Evolutionary conservation across 805 yeast genomes (phyloP).

Genomic region (Saturnispora kantuleensis): DNA sequence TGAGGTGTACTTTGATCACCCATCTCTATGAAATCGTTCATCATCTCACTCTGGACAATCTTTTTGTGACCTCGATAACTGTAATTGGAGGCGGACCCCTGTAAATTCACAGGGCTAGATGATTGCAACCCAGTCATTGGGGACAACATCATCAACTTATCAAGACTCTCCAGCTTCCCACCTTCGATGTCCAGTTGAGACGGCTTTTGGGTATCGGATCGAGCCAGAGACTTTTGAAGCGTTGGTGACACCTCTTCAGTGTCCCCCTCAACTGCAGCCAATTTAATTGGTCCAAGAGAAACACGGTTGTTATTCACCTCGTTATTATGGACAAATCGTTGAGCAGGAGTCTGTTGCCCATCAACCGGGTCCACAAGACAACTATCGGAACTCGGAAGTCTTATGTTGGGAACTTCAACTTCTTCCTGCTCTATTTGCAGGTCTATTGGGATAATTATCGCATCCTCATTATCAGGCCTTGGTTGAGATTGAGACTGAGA

Average conservation of each 20-base stretch:
- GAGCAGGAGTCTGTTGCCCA: background rate
- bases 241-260: constrained; percentile 8
- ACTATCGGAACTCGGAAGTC: constrained; percentile 3
- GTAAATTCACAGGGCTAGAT: background rate
- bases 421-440: background rate
- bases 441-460: too few species aligned
- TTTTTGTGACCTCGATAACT: background rate
- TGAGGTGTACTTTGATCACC: constrained; percentile 16
- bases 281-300: background rate
- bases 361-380: background rate
- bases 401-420: background rate
- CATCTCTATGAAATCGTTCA: constrained; percentile 3
- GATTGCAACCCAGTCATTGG: background rate
- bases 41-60: constrained; percentile 13
- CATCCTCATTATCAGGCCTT: background rate
- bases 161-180: background rate
- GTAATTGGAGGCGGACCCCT: background rate
- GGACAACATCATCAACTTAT: constrained; percentile 5
- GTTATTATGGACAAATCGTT: background rate
- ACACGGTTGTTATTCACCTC: background rate
- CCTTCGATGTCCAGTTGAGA: background rate
- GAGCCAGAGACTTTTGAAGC: constrained; percentile 6
- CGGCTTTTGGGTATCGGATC: background rate
- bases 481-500: constrained; percentile 1
- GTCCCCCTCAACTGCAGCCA: background rate